phyloP scores from a whole-genome alignment of 805 yeast genomes.

The Candida tibetensis region DNA sequence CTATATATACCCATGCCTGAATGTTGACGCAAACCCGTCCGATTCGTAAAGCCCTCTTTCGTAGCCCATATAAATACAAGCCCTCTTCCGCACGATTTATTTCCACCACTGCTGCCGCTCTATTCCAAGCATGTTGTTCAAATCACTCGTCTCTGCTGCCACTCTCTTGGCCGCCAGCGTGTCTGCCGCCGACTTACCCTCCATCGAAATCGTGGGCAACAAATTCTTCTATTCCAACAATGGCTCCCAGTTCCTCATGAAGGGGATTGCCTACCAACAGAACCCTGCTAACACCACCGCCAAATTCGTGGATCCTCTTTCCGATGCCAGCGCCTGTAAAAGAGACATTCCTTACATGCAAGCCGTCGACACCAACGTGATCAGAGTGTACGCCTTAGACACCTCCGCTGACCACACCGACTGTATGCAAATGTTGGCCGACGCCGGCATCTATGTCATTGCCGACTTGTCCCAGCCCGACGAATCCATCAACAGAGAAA shows the following conservation, averaged over 20 bases:
- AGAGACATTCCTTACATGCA: constrained; percentile 73
- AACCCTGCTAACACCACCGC: constrained; percentile 52
- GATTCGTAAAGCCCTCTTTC: no score
- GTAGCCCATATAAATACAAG: no score
- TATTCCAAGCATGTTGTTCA: constrained; percentile 28
- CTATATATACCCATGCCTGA: no score
- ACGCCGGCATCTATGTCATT: constrained; percentile 88
- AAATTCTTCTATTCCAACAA: constrained; percentile 74
- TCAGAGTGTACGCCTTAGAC: constrained; percentile 76
- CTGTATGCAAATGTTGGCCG: constrained; percentile 64
- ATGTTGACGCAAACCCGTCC: no score
- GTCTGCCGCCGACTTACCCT: constrained; percentile 37
- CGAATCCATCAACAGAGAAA: constrained; percentile 56
- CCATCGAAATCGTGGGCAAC: constrained; percentile 72
- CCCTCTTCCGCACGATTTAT: no score
- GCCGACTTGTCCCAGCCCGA: constrained; percentile 82
- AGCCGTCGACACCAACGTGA: constrained; percentile 61
- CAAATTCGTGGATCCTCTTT: constrained; percentile 67
- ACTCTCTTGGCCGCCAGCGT: constrained; percentile 20
- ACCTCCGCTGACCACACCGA: constrained; percentile 59
- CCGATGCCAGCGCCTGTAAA: constrained; percentile 57
- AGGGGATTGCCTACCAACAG: constrained; percentile 79
- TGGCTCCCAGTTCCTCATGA: constrained; percentile 75
- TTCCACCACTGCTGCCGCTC: no score
- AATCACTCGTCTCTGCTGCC: constrained; percentile 24